Base-by-base conservation (phyloP, 1,284 basidiomycete species). In the Omphalotus olearius region DNA sequence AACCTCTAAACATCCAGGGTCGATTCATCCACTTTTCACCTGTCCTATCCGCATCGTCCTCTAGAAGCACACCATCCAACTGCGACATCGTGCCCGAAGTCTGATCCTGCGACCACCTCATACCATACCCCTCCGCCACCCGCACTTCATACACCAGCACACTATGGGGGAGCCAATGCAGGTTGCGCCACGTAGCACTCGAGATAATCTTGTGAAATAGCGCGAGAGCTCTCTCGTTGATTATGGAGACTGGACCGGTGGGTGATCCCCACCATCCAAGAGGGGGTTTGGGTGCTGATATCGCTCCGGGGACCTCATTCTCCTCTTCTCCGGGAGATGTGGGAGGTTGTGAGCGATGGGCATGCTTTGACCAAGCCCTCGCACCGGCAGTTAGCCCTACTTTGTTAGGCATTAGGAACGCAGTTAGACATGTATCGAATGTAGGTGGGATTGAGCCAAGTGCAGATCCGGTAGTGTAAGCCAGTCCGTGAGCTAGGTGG, bases 351-450 rank as follows among this genome's bases (percentile, higher is more conserved):
- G 80, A 81, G 18, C 81, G 68, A 55, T 80, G 79, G 2, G 72
- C 71, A 56, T 83, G 80, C 56, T 83, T 83, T 2, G 78, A 71
- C 80, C 79, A 83, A 5, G 81, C 81, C 23, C 78, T 71, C 2
- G 79, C 75, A 10, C 81, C 81, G 1, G 74, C 73, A 1, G 70
- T 78, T 40, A 83, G 69, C 2, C 74, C 71, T 17, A 65, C 73
- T 28, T 60, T 73, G 54, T 80, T 82, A 2, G 71, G 65, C 16
- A 67, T 52, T 1, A 69, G 59, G 59, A 79, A 83, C 1, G 79
- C 76, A 14, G 64, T 58, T 7, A 79, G 69, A 59, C 80, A 82
- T 10, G 64, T 60, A 23, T 73, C 66, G 2, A 56, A 57, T 0
- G 71, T 66, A 0, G 77, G 77, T 36, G 81, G 76, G 4, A 60